Evolutionary conservation across 2,329 filamentous ascomycete genomes (phyloP), one percentile per base, ranked within the genome.

Genomic region (Ceratocystis eucalypticola): DNA sequence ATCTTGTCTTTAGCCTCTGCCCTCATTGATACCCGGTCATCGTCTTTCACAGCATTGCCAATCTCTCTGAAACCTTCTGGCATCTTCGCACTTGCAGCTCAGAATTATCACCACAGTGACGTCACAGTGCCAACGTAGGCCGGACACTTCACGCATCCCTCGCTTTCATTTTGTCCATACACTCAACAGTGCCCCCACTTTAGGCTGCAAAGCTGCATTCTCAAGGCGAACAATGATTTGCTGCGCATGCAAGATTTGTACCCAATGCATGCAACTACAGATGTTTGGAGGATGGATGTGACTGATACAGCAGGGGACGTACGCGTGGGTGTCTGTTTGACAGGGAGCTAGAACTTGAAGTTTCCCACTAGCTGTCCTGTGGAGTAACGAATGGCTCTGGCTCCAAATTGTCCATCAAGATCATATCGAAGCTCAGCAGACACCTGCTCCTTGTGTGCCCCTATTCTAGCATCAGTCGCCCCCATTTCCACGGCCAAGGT

Each of bases 401-500:
- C 37, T 12, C 37, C 12, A 41, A 15, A 41, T 41, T 4, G 37
- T 41, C 37, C 37, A 41, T 41, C 20, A 28, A 15, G 4, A 28
- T 15, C 0, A 53, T 53, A 15, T 25, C 15, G 10, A 5, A 53
- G 25, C 15, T 25, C 48, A 17, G 4, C 25, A 6, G 48, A 41
- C 3, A 12, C 3, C 12, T 20, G 46, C 22, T 22, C 6, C 10
- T 50, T 7, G 17, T 3, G 2, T 20, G 20, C 25, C 20, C 12
- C 30, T 57, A 30, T 64, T 25, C 28, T 55, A 48, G 7, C 4
- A 20, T 65, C n/a, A 65, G 17, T 65, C 67, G 37, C 62, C 67
- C 25, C 72, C 72, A 2, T 69, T 63, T 25, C 70, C 72, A 50
- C 77, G 76, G 7, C 85, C 84, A 5, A 87, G 73, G 73, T 88